Evolutionary conservation across 495 filamentous ascomycete species (phyloP), one percentile per base, ranked within the genome.

Genomic region (Rhypophila decipiens): DNA sequence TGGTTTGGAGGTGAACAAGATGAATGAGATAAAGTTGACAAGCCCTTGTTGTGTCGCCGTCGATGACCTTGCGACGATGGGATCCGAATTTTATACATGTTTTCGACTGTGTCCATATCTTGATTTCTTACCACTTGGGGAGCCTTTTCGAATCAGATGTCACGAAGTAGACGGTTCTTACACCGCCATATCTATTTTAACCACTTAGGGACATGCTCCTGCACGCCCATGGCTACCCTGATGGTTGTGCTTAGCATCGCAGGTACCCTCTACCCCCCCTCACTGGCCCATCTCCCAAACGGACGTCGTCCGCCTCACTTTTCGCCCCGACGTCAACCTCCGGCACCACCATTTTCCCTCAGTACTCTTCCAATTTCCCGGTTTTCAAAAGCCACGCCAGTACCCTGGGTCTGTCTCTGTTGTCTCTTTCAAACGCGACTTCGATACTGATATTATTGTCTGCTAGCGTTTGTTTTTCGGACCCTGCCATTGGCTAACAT

Each of bases 301-400:
- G 27, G 44, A 45, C 39, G 35, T 38, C 20, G 59, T 55, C 43
- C 59, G 59, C 59, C 59, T 62, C 59, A 59, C 57, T 59, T 62
- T 59, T 33, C 47, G 49, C 52, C 49, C 49, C 47, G 44, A 42
- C 39, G 17, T 29, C 34, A 11, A 41, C 22, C 42, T 24, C 21
- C 44, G 17, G 44, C 45, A 29, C 44, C 23, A 42, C 52, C 50
- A 39, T 39, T 42, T 52, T 19, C 31, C 33, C 44, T 31, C 43
- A 37, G 22, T 12, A 19, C 19, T 42, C 20, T 19, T 29, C 29
- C 36, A 19, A 18, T 22, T 41, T 15, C 24, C 4, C 36, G 11
- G 24, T n/a, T 31, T n/a, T 46, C 18, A 19, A 44, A 13, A 13
- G 27, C 27, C 24, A 31, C 24, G 15, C 19, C 2, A 40, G 44